Base-by-base conservation (phyloP, 176 grass and related monocot species). In the barley (Hordeum vulgare) region DNA sequence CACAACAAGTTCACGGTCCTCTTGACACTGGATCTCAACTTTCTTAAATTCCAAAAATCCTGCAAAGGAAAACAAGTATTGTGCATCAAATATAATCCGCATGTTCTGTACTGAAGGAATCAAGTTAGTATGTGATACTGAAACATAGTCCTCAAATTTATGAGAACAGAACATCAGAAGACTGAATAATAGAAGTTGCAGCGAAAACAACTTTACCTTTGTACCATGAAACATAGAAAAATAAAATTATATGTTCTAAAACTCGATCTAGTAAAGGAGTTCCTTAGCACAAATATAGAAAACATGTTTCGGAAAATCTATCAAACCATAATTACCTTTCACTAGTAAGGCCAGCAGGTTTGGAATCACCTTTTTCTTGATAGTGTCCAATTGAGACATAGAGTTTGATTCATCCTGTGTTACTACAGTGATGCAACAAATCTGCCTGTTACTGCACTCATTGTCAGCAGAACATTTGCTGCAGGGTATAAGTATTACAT, bases 1-100 rank as follows among this genome's bases (percentile, higher is more conserved):
- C 66, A 95, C 79, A 69, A 84, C 80, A 90, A 98, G 88, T 73
- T 93, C 90, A 74, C 18, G 71, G 85, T 71, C 76, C 51, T 41
- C 57, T 36, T 80, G 77, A 66, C 89, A 95, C 56, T 95, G 81
- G 72, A 98, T 91, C 78, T 91, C 87, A 68, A 98, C 77, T 57
- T 90, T 69, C 79, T 89, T 91, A 82, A 95, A 86, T 90, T 90
- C 93, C 82, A 89, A 77, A 81, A 93, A 95, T 63, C 96, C 96
- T 98, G 86, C 79, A 36, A 62, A 86, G 12, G 18, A 78, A 51
- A 81, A 41, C 24, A 59, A 77, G 60, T 9, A 84, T 34, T 47
- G 41, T 26, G 77, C 40, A 81, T 78, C 31, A 72, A 76, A 56
- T 33, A 41, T 57, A 66, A 59, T 81, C 41, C 6, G 1, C 39